These are phyloP conservation scores for Ustilago tritici DNA, from an alignment of 1,284 basidiomycete genomes.

Conservation along the genomic window DNA sequence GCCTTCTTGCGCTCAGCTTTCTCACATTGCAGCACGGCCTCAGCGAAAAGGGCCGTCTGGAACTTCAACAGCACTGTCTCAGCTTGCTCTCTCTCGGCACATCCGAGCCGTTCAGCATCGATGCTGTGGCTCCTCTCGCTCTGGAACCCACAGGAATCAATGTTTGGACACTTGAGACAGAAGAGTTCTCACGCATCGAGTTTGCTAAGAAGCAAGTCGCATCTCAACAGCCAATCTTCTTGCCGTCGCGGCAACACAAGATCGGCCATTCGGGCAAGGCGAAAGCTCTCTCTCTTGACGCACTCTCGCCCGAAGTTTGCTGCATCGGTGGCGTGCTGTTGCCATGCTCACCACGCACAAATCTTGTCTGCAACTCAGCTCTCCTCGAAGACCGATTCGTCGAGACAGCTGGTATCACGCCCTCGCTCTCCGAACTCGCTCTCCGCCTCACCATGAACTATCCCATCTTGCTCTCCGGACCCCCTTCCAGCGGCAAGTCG, in stretches of 20 bases:
- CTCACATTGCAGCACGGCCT: slow-evolving; percentile 50
- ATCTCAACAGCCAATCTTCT: slow-evolving; percentile 4
- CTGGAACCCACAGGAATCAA: slow-evolving; percentile 36
- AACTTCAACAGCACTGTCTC: slow-evolving; percentile 43
- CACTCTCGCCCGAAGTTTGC: slow-evolving; percentile 28
- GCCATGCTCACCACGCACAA: slow-evolving; percentile 13
- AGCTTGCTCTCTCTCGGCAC: slow-evolving; percentile 4
- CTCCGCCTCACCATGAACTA: slow-evolving; percentile 77
- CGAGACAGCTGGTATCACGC: slow-evolving; percentile 76
- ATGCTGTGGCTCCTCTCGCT: slow-evolving; percentile 29
- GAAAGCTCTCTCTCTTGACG: neutral
- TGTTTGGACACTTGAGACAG: slow-evolving; percentile 48
- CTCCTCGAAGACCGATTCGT: slow-evolving; percentile 70
- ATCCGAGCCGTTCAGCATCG: slow-evolving; percentile 12
- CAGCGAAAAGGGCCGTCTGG: slow-evolving; percentile 34
- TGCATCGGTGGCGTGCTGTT: slow-evolving; percentile 59
- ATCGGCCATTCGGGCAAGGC: neutral
- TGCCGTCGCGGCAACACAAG: slow-evolving; percentile 4
- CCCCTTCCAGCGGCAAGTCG: slow-evolving; percentile 90
- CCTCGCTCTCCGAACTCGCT: slow-evolving; percentile 77
- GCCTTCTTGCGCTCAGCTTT: slow-evolving; percentile 54
- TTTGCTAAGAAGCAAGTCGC: slow-evolving; percentile 7
- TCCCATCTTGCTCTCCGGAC: slow-evolving; percentile 86
- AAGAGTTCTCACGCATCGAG: slow-evolving; percentile 40
- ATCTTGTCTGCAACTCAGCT: neutral